Base-by-base conservation (phyloP, 1,139 yeast genomes). In the Scheffersomyces cryptocercus region DNA sequence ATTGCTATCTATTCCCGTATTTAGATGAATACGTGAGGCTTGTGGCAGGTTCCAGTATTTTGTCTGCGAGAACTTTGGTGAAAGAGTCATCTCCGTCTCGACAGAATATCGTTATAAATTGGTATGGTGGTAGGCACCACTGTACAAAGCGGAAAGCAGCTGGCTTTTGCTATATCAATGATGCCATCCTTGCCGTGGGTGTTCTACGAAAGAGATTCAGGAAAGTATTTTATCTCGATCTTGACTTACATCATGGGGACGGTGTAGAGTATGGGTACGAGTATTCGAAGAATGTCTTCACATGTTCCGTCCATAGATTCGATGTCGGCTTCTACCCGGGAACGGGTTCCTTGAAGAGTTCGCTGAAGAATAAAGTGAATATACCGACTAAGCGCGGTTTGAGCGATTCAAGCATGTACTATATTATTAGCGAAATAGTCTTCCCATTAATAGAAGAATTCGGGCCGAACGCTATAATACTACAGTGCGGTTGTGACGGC, bases 121-220 rank as follows among this genome's bases (percentile, higher is more conserved):
- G 91, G 91, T 80, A 81, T 53, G 95, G 95, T 2, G 95, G 95
- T 1, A 62, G 95, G 40, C 95, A 86, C 55, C 95, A 86, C 60
- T 83, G 85, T 5, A 67, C 64, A 34, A 77, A 76, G 50, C 56
- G 73, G 0, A 65, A 58, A 35, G 87, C 89, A 1, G 73, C 86
- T 11, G 95, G 95, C 4, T 86, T 84, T 55, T 86, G 95, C 57
- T 86, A 86, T 54, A 66, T 84, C 5, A 85, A 86, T 52, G 95
- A 86, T 56, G 73, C 83, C 5, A 83, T 80, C 0, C 55, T 86
- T 15, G 75, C 81, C 0, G 82, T 86, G 3, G 61, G 60, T 38
- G 38, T 48, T 2, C 62, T 86, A 9, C 62, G 90, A 28, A 67
- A 67, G 12, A 59, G 62, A 9, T 80, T 67, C 53, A 65, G 69